A percentile compares a stretch with the other conserved stretches of the same genome.
Conservation (phyloP, 352 stramenopile species). For the Globisporangium middletonii region DNA sequence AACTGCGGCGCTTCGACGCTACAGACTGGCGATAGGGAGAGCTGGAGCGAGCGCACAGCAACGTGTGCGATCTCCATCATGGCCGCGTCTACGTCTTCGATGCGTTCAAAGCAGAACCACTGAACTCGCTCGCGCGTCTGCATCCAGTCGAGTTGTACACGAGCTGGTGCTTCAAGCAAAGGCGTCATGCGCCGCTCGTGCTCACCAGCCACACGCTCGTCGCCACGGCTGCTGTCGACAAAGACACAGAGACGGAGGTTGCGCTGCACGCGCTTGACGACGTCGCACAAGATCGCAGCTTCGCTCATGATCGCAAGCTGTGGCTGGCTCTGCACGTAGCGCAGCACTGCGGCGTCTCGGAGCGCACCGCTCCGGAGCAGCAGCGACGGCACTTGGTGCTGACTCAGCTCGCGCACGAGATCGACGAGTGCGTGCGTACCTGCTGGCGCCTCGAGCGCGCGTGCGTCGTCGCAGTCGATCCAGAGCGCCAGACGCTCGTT, state of each 20-base stretch:
- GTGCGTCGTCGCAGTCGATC: constrained; percentile 12
- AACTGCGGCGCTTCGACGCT: too few relatives aligned
- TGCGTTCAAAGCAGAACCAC: constrained; percentile 10
- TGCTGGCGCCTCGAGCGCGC: constrained; percentile 4
- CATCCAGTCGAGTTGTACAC: constrained; percentile 5
- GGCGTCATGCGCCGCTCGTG: too few relatives aligned
- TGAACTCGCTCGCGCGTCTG: constrained; percentile 8
- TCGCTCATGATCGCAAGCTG: constrained; percentile 31
- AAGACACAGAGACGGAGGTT: constrained; percentile 48
- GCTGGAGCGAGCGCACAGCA: not conserved
- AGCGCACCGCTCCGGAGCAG: constrained; percentile 26
- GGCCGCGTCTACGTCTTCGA: not conserved
- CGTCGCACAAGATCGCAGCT: constrained; percentile 20
- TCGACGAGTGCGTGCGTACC: constrained; percentile 9
- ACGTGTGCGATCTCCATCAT: constrained; percentile 7
- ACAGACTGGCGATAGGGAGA: not conserved
- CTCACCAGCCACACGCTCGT: too few relatives aligned
- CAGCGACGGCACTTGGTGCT: constrained; percentile 27
- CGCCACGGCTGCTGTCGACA: constrained; percentile 1
- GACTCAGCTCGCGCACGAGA: constrained; percentile 27
- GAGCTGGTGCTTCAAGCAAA: not conserved
- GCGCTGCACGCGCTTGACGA: constrained; percentile 22
- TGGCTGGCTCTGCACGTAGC: constrained; percentile 27
- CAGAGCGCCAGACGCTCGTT: constrained; percentile 34
- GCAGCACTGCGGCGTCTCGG: constrained; percentile 23